Evolutionary conservation across 768 basidiomycete genomes (phyloP).

Genomic region (Sarcomyxa edulis): DNA sequence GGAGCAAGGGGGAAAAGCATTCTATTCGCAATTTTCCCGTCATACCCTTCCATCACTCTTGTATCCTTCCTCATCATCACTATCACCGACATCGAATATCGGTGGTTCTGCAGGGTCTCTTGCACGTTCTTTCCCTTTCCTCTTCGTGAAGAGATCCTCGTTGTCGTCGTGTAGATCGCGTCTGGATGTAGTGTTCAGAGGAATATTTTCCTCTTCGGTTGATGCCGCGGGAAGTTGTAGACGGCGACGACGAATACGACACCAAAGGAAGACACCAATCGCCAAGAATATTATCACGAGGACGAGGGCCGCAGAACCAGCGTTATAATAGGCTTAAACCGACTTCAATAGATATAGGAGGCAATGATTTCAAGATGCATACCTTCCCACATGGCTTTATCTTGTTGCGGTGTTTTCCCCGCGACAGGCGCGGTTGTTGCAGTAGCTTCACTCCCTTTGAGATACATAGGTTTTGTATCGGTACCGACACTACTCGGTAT

Average conservation of each 20-base stretch:
- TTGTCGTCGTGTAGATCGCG: conserved; percentile 41
- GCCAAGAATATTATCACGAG: conserved; percentile 64
- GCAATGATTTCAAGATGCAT: conserved; percentile 12
- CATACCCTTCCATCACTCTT: too few relatives aligned
- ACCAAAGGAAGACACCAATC: conserved; percentile 79
- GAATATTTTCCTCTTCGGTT: conserved; percentile 54
- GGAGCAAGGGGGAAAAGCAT: too few relatives aligned
- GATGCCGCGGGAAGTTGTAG: conserved; percentile 33
- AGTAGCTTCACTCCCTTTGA: conserved; percentile 35
- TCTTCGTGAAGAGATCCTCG: conserved; percentile 17
- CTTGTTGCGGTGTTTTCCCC: conserved; percentile 67
- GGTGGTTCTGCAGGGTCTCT: conserved; percentile 26
- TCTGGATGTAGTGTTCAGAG: conserved; percentile 40
- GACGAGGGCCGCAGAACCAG: conserved; percentile 83
- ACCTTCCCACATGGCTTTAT: conserved; percentile 92
- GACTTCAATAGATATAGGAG: conserved; percentile 1
- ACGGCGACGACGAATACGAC: conserved; percentile 49
- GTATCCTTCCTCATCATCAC: conserved; percentile 43
- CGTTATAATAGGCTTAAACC: conserved; percentile 83
- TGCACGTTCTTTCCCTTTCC: conserved; percentile 48
- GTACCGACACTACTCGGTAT: conserved; percentile 81
- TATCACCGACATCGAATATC: conserved; percentile 56
- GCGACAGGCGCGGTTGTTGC: conserved; percentile 30
- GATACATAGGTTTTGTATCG: conserved; percentile 58
- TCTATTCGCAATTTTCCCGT: too few relatives aligned